Evolutionary conservation across 306 rosid genomes (phyloP).

Genomic region (Prunus salicina): DNA sequence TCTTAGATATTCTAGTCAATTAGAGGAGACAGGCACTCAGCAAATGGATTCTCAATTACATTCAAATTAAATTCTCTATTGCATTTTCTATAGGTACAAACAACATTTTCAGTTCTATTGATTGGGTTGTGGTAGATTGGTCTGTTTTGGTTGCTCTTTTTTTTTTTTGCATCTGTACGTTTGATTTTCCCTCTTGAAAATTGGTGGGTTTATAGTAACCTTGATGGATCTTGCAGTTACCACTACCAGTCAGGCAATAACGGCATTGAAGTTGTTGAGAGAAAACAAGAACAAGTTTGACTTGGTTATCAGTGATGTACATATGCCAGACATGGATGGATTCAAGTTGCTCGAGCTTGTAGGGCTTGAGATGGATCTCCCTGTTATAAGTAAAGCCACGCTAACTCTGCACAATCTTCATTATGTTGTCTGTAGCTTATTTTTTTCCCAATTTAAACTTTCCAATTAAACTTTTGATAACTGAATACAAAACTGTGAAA

Average conservation of each 20-base stretch:
- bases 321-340: conserved; percentile 99
- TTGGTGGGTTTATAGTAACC: conserved; percentile 6
- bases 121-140: conserved; percentile 5
- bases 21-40: not conserved
- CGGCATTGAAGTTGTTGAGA: conserved; percentile 78
- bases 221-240: conserved; percentile 64
- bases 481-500: not conserved
- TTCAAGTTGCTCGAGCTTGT: conserved; percentile 95
- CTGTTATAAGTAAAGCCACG: conserved; percentile 77
- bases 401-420: too few relatives aligned
- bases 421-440: too few relatives aligned
- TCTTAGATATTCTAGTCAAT: not conserved
- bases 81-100: not conserved
- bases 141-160: not conserved
- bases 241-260: conserved; percentile 70
- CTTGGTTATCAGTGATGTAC: conserved; percentile 94
- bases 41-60: not conserved
- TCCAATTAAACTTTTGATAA: not conserved
- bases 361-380: conserved; percentile 99
- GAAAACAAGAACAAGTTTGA: conserved; percentile 81
- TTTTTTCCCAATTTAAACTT: not conserved
- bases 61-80: not conserved
- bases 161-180: not conserved
- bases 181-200: not conserved
- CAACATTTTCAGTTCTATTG: not conserved